These are phyloP conservation scores for Fusarium hostae DNA, from an alignment of 2,329 filamentous ascomycete genomes.

Conservation along the genomic window DNA sequence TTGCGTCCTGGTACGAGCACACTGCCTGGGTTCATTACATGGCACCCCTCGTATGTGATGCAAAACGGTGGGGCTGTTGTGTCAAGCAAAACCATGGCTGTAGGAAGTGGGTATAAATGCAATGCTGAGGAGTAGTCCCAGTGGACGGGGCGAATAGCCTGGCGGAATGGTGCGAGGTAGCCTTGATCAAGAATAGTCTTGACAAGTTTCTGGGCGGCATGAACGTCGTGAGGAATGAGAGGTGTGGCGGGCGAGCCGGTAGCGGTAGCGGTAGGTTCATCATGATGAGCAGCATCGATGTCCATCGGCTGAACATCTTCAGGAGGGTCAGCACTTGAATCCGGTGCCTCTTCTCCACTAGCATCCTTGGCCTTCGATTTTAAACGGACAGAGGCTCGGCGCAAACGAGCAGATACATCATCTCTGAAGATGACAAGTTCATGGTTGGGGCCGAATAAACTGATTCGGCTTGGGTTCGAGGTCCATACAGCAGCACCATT, in stretches of 20 bases:
- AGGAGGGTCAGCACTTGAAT: slow-evolving; percentile 18
- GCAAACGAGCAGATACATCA: slow-evolving; percentile 82
- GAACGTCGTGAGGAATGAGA: slow-evolving; percentile 60
- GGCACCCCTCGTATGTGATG: slow-evolving; percentile 92
- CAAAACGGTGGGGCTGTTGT: slow-evolving; percentile 83
- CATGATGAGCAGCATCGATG: slow-evolving; percentile 49
- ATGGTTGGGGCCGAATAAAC: slow-evolving; percentile 86
- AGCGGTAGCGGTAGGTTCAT: slow-evolving; percentile 25
- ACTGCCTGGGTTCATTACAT: slow-evolving; percentile 91
- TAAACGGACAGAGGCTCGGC: slow-evolving; percentile 80
- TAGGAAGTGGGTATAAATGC: slow-evolving; percentile 89
- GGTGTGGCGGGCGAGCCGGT: slow-evolving; percentile 51
- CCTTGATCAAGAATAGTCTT: slow-evolving; percentile 94
- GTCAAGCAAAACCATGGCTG: slow-evolving; percentile 84
- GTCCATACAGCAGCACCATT: slow-evolving; percentile 80
- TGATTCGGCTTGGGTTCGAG: slow-evolving; percentile 84
- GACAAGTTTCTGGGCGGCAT: slow-evolving; percentile 79
- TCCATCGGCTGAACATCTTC: slow-evolving; percentile 52
- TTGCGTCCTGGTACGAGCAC: slow-evolving; percentile 76
- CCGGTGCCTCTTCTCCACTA: slow-evolving; percentile 46
- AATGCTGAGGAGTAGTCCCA: slow-evolving; percentile 87
- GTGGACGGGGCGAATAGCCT: slow-evolving; percentile 81
- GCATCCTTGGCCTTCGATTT: slow-evolving; percentile 56
- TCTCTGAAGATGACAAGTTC: slow-evolving; percentile 91
- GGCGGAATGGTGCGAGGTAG: slow-evolving; percentile 85